Evolutionary conservation across 257 asterid genomes (phyloP), one percentile per base, ranked within the genome.

Genomic region (Salvia hispanica): DNA sequence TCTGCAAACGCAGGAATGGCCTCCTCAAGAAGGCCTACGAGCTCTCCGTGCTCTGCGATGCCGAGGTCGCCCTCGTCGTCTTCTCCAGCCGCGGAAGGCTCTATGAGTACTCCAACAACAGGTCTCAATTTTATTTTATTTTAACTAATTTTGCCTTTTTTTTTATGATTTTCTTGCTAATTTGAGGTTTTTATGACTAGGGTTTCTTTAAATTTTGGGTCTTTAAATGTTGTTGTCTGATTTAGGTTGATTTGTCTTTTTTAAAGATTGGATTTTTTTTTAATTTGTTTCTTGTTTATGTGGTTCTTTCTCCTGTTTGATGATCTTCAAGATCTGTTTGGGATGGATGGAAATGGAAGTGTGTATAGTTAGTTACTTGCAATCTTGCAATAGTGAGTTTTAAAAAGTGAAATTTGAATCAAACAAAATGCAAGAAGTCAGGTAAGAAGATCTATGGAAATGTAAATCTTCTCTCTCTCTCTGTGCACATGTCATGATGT

Each of bases 21-120:
- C 66, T 91, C 4, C 88, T 91, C 13, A 91, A 91, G 85, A 91
- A 91, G 79, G 97, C 97, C n/a, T 91, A 91, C 59, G 97, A 91
- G 77, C 73, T 91, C 36, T 91, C 97, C 5, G 96, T 91, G 5
- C 78, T 91, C 28, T 91, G 97, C 53, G 97, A 88, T 85, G 97
- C 97, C 59, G 97, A 91, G 54, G 84, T 91, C 63, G 91, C 97
- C 54, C 97, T 91, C 16, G 66, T 91, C 44, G 89, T 91, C 72
- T 91, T 91, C 85, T 91, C 97, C 0, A 83, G 55, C 81, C 92
- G 96, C 9, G 97, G 97, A n/a, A 78, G 91, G n/a, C 97, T 91
- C 71, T 91, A 88, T 21, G 96, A 91, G 44, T 91, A 85, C 78
- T 87, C 97, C 2, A 91, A 86, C 64, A 83, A 88, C 97, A 91